These are phyloP conservation scores for Claviceps arundinis DNA, from an alignment of 2,329 filamentous ascomycete genomes.

Conservation along the genomic window DNA sequence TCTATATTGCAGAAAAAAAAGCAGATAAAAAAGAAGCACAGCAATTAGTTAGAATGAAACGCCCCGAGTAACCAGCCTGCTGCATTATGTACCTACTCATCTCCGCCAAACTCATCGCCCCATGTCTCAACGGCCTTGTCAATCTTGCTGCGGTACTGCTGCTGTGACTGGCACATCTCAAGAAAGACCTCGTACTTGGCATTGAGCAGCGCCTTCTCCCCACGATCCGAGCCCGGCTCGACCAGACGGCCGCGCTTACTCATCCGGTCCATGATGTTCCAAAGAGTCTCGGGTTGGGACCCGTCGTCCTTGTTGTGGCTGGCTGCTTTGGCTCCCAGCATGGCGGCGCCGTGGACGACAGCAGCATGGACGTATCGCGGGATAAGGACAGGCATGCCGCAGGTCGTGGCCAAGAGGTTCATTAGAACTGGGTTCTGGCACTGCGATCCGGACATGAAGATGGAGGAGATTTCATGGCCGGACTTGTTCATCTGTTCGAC, in stretches of 20 bases:
- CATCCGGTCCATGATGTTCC: constrained; percentile 96
- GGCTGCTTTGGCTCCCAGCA: constrained; percentile 96
- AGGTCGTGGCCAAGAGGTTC: constrained; percentile 79
- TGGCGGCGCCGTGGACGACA: constrained; percentile 94
- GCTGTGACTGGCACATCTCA: constrained; percentile 79
- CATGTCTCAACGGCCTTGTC: constrained; percentile 44
- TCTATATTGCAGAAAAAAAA: too few relatives aligned
- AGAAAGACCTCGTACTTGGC: constrained; percentile 95
- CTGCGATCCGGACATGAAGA: constrained; percentile 98
- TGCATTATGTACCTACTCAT: not conserved
- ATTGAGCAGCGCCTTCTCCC: constrained; percentile 66
- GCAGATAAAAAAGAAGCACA: too few relatives aligned
- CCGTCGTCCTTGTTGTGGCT: constrained; percentile 52
- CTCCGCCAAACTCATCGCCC: constrained; percentile 15
- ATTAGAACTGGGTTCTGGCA: constrained; percentile 93
- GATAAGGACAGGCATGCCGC: constrained; percentile 84
- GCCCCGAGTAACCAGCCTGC: too few relatives aligned
- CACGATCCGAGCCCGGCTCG: constrained; percentile 54
- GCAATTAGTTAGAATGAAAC: too few relatives aligned
- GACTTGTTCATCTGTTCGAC: constrained; percentile 84
- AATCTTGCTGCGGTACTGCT: constrained; percentile 65
- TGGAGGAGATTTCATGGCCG: constrained; percentile 76
- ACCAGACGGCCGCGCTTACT: constrained; percentile 85
- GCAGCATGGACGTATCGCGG: constrained; percentile 89
- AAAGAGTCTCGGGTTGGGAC: constrained; percentile 73